Base-by-base conservation (phyloP, 129 eudicot genomes). In the Saussurea involucrata region DNA sequence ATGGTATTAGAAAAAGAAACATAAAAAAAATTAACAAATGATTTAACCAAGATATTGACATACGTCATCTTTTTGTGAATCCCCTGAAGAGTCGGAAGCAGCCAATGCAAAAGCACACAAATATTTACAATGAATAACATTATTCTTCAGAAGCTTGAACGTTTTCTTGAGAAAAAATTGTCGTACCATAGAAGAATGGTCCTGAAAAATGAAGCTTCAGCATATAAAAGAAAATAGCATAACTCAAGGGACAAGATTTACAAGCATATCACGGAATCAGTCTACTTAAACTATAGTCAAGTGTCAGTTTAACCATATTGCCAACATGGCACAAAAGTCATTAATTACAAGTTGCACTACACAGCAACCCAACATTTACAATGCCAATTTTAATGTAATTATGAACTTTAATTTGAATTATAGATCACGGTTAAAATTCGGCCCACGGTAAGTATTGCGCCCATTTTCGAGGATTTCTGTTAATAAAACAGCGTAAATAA, bases 41-140 rank as follows among this genome's bases (percentile, higher is more conserved):
- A 36, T 24, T n/a, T 21, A 63, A 76, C 94, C 40, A 55, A 90
- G 49, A 58, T 22, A 24, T 67, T 69, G 37, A 68, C 76, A 36
- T 81, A 81, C 84, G 6, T 81, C 96, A 49, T 81, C 90, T 76
- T 79, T 80, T 78, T 85, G 87, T 80, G 88, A 75, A 79, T 86
- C 89, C 32, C 82, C 71, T 6, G 64, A 28, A 18, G 85, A 65
- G 68, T 86, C 92, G 33, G 90, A 73, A 69, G 92, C 97, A 71
- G 86, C 94, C 82, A 92, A 64, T 31, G 95, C 85, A 69, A 95
- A 92, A 71, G 92, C 83, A 68, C 97, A 92, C 55, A 97, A 83
- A 88, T 89, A 95, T 86, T 85, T 92, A 69, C 85, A 66, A 63
- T 97, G 96, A 58, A 88, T 24, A 21, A 68, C 76, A 37, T 76